Percentiles rank a stretch among this genome's conserved stretches.
Evolutionary conservation across 192 early-diverging fungal species (phyloP).

Genomic region (Entrophospora sp.): DNA sequence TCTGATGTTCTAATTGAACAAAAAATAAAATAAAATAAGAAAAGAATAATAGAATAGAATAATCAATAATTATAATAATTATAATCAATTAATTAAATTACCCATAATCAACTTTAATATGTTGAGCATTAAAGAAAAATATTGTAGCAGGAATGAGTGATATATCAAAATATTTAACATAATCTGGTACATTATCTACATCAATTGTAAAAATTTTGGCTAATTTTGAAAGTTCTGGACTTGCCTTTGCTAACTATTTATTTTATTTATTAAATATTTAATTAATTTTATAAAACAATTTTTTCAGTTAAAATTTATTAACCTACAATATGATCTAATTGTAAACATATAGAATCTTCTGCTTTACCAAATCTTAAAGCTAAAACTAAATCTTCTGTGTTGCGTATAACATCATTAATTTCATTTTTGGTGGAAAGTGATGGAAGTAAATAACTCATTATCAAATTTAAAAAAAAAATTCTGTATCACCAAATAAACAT

Average conservation of each 20-base stretch:
- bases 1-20: neutral
- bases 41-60: neutral
- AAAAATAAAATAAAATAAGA: neutral
- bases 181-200: neutral
- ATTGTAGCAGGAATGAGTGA: conserved; percentile 3
- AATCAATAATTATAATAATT: neutral
- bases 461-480: too few relatives aligned
- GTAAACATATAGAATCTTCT: neutral
- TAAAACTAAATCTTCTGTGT: neutral
- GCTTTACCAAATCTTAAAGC: neutral
- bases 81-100: neutral
- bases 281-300: neutral
- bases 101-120: conserved; percentile 13
- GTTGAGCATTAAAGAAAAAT: conserved; percentile 9
- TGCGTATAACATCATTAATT: neutral
- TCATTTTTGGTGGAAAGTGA: neutral
- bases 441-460: neutral
- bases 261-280: neutral
- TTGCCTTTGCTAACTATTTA: neutral
- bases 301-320: neutral
- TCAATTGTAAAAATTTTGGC: neutral
- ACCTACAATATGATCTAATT: conserved; percentile 4
- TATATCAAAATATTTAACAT: neutral
- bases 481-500: too few relatives aligned
- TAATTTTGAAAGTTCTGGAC: neutral